A percentile compares a stretch with the other conserved stretches of the same genome.
Conservation (phyloP, 2,329 filamentous ascomycete species). For the Aquanectria penicillioides region DNA sequence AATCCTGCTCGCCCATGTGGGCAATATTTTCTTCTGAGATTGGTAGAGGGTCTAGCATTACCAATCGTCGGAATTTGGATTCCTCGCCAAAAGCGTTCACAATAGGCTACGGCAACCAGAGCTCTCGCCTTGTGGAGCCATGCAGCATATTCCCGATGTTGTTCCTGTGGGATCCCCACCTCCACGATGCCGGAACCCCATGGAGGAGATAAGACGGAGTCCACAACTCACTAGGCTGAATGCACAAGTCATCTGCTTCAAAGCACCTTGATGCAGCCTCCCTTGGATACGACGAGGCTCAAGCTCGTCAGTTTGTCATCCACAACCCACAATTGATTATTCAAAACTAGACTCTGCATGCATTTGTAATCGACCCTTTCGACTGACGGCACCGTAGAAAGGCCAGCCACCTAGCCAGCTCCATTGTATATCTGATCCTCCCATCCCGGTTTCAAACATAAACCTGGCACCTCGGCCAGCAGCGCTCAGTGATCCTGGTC, state of each 20-base stretch:
- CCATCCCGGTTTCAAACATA: background rate
- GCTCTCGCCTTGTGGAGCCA: background rate
- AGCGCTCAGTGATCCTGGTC: too few species aligned
- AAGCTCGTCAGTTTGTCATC: constrained; percentile 8
- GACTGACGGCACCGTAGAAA: background rate
- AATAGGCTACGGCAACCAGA: background rate
- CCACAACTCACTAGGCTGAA: constrained; percentile 3
- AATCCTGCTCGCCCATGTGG: constrained; percentile 4
- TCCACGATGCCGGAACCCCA: background rate
- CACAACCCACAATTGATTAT: background rate
- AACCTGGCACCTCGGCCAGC: too few species aligned
- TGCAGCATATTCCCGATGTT: background rate
- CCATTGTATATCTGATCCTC: background rate
- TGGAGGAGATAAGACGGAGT: background rate
- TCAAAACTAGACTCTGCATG: background rate
- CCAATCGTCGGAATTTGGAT: constrained; percentile 7
- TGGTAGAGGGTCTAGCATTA: background rate
- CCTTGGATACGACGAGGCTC: background rate
- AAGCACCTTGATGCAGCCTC: constrained; percentile 5
- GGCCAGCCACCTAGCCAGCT: background rate
- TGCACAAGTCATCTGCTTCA: background rate
- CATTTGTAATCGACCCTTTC: constrained; percentile 14
- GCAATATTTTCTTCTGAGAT: background rate
- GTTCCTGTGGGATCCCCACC: constrained; percentile 4
- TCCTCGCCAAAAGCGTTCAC: constrained; percentile 3